These are phyloP conservation scores for Podospora sp. DNA, from an alignment of 495 filamentous ascomycete genomes.

Conservation along the genomic window DNA sequence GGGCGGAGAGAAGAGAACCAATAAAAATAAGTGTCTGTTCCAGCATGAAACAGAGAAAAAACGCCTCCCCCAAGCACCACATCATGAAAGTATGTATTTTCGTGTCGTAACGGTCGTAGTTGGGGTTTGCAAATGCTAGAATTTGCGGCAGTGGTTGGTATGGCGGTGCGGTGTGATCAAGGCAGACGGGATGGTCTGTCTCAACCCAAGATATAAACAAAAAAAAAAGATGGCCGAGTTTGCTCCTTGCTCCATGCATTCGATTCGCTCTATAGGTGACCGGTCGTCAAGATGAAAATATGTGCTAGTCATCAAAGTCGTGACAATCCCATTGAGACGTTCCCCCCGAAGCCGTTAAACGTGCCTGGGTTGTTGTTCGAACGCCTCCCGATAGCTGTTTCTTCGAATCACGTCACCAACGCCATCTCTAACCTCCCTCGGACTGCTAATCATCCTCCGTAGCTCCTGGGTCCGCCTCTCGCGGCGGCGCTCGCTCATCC, in stretches of 20 bases:
- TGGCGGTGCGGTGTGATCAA: no score
- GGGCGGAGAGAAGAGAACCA: background rate
- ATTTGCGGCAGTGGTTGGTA: no score
- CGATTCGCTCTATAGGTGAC: no score
- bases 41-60: background rate
- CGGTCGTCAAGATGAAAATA: background rate
- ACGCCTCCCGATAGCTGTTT: constrained; percentile 33
- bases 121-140: no score
- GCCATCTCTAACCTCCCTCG: constrained; percentile 53
- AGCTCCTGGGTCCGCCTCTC: constrained; percentile 68
- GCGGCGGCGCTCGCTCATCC: constrained; percentile 61
- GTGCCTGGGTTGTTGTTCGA: background rate
- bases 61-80: no score
- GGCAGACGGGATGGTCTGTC: no score
- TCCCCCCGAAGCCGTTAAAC: no score
- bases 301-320: background rate
- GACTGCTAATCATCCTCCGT: constrained; percentile 65
- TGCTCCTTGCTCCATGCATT: no score
- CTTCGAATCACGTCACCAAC: constrained; percentile 54
- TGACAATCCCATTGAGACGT: background rate
- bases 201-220: no score
- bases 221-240: no score
- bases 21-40: background rate
- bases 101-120: no score
- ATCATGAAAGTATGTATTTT: no score